Evolutionary conservation across 1,139 yeast species (phyloP), one percentile per base, ranked within the genome.

Genomic region (Candida labiduridarum): DNA sequence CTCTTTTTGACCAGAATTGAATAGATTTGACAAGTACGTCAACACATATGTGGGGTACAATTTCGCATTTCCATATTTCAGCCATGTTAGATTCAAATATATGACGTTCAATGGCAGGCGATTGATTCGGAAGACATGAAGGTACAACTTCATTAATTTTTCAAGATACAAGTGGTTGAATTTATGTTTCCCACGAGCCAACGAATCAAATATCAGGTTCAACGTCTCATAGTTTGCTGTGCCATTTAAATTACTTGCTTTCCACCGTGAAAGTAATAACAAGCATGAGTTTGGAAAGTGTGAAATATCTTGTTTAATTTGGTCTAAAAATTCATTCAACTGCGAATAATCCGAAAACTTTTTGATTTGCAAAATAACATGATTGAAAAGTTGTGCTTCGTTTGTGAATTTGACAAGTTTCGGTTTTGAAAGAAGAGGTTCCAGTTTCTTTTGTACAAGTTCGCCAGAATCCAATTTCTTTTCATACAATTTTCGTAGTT

Each of bases 81-180:
- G 3, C 52, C 52, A 51, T n/a, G 41, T 12, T 1, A 29, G 19
- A 38, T 51, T 51, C 25, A 48, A 44, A 19, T 27, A 14, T 9
- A 46, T 35, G 6, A 46, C 33, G 30, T 46, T 44, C 9, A 39
- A 30, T 16, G 48, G 41, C 12, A 27, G 41, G 8, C 19, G 25
- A 27, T 44, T 48, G 9, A 38, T 39, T 33, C 36, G 34, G 19
- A 44, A 48, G n/a, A 44, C 16, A 19, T 30, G 30, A 12, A 49
- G 34, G 15, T 49, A 43, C n/a, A 47, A 27, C 22, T 29, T 40
- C 29, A 36, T 36, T 34, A 43, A 27, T 8, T 44, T 43, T 14
- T 18, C 36, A 12, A 14, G 19, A 33, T 42, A 42, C 4, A 16
- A 2, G 12, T n/a, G n/a, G 10, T 41, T 25, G 19, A 25, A 9